These are phyloP conservation scores for Stachybotrys chlorohalonatus DNA, from an alignment of 2,329 filamentous ascomycete species.

Conservation along the genomic window DNA sequence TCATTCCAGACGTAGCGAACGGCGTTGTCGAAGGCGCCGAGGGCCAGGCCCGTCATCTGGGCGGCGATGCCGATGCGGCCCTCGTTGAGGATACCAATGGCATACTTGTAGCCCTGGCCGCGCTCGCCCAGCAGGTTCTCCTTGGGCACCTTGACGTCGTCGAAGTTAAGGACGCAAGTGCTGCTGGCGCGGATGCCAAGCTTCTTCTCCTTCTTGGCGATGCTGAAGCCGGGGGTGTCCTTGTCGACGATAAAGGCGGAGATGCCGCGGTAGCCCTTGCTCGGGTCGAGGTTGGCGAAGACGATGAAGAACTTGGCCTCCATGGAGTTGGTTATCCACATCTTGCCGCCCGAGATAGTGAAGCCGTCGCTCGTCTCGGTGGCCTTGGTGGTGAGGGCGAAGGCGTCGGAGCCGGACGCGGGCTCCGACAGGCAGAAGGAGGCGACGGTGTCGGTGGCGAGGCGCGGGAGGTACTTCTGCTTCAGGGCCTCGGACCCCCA, in stretches of 20 bases:
- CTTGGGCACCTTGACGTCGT: conserved; percentile 85
- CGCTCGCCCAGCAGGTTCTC: conserved; percentile 81
- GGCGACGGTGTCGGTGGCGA: conserved; percentile 83
- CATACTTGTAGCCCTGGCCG: conserved; percentile 96
- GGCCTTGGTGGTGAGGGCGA: conserved; percentile 87
- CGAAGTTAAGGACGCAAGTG: conserved; percentile 95
- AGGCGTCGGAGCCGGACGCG: conserved; percentile 88
- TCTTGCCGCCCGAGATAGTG: conserved; percentile 85
- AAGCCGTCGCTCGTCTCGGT: conserved; percentile 76
- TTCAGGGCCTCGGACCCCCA: conserved; percentile 70
- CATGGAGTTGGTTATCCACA: conserved; percentile 99
- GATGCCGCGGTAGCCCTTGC: conserved; percentile 93
- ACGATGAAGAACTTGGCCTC: conserved; percentile 95
- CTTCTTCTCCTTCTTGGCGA: conserved; percentile 99
- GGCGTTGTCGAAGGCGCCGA: conserved; percentile 93
- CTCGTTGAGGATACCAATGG: conserved; percentile 89
- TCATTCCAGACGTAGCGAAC: conserved; percentile 95
- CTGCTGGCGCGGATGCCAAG: conserved; percentile 91
- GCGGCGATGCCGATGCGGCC: conserved; percentile 96
- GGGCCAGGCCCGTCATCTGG: conserved; percentile 94
- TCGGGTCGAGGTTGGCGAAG: conserved; percentile 89
- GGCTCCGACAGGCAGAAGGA: conserved; percentile 93
- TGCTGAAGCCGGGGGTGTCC: conserved; percentile 76
- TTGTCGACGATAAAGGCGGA: conserved; percentile 94
- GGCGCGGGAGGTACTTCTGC: conserved; percentile 79